Evolutionary conservation across 2,329 filamentous ascomycete species (phyloP).

Genomic region (Mycogone perniciosa): DNA sequence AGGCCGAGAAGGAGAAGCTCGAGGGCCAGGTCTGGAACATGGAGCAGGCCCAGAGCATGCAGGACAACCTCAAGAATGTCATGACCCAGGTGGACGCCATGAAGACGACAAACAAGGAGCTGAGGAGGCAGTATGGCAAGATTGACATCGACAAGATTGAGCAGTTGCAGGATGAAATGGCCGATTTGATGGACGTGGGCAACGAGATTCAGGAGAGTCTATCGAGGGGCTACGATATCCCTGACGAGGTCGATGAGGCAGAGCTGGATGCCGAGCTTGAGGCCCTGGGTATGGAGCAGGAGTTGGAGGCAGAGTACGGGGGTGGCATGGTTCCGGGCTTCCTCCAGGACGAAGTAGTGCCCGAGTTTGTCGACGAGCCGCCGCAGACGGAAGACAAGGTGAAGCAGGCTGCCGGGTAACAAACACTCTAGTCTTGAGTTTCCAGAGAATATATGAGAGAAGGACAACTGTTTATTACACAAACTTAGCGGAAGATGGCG

Average conservation of each 20-base stretch:
- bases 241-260: constrained; percentile 93
- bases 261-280: constrained; percentile 96
- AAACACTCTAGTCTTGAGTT: too few species aligned
- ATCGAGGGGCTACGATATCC: constrained; percentile 83
- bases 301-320: constrained; percentile 64
- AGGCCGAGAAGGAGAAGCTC: constrained; percentile 87
- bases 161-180: constrained; percentile 97
- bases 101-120: constrained; percentile 90
- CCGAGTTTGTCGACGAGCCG: constrained; percentile 88
- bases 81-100: constrained; percentile 98
- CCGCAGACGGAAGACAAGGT: constrained; percentile 67
- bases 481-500: too few species aligned
- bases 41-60: constrained; percentile 97
- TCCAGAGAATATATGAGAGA: too few species aligned
- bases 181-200: constrained; percentile 91
- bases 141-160: constrained; percentile 98
- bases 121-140: constrained; percentile 92
- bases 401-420: constrained; percentile 66
- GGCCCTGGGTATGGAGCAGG: constrained; percentile 87
- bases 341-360: constrained; percentile 78
- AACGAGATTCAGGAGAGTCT: constrained; percentile 98
- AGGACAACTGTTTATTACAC: too few species aligned
- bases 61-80: constrained; percentile 96
- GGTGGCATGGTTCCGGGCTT: constrained; percentile 69
- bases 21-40: constrained; percentile 97